phyloP scores from a whole-genome alignment of 1,139 yeast species.

The Ogataea hybrid region DNA sequence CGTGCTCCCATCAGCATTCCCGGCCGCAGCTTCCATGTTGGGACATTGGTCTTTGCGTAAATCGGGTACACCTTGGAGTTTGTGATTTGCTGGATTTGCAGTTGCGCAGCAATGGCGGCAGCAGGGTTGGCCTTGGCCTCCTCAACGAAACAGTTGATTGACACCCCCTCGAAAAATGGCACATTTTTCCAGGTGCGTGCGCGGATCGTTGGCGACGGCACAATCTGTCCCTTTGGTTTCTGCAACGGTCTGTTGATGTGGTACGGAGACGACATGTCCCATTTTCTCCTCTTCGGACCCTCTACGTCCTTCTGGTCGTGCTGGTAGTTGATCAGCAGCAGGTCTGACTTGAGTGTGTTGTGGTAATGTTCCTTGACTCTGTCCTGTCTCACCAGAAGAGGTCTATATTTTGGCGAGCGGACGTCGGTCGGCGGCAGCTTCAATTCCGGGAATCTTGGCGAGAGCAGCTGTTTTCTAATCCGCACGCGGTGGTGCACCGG shows the following conservation, averaged over 20 bases:
- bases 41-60: conserved; percentile 75
- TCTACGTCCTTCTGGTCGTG: conserved; percentile 54
- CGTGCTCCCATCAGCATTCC: conserved; percentile 95
- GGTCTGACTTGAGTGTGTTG: conserved; percentile 71
- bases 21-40: conserved; percentile 82
- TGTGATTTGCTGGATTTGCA: conserved; percentile 90
- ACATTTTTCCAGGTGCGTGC: conserved; percentile 66
- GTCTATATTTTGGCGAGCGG: conserved; percentile 73
- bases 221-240: conserved; percentile 64
- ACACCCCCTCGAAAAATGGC: conserved; percentile 65
- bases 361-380: conserved; percentile 76
- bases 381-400: conserved; percentile 71
- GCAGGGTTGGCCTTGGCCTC: conserved; percentile 73
- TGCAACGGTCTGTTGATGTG: conserved; percentile 75
- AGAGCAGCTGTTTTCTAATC: conserved; percentile 65
- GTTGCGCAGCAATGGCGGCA: conserved; percentile 72
- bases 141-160: conserved; percentile 73
- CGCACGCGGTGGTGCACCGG: conserved; percentile 92
- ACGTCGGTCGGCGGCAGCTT: conserved; percentile 68
- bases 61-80: conserved; percentile 79
- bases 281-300: conserved; percentile 75
- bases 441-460: conserved; percentile 67
- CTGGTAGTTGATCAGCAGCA: conserved; percentile 71
- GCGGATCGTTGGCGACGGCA: conserved; percentile 70
- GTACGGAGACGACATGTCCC: conserved; percentile 91